Base-by-base conservation (phyloP, 768 basidiomycete genomes). In the Gymnopilus junonius region DNA sequence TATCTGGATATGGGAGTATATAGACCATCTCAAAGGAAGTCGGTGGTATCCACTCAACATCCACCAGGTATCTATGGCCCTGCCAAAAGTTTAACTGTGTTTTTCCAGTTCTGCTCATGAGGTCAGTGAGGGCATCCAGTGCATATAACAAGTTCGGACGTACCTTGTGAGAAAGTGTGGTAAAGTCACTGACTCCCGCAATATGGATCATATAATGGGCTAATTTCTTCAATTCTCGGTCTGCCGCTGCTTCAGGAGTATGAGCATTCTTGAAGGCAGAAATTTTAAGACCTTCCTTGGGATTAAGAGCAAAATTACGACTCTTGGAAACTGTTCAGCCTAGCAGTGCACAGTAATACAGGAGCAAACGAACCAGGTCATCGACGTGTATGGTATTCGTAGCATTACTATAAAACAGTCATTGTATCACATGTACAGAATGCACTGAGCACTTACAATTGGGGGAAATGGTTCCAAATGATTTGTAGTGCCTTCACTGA, bases 301-400 rank as follows among this genome's bases (percentile, higher is more conserved):
- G 92, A 70, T 97, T 95, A 62, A 95, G 79, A 3, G 94, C 94
- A 75, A 95, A 95, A 71, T 95, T 95, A 15, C 93, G 86, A 61
- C 88, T 86, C 85, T 91, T 64, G 8, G 29, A 54, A 39, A 59
- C 10, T 17, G 46, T 35, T 46, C 45, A 51, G 43, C 58, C 35
- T 67, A 51, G 11, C 65, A 46, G 17, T 8, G 48, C 17, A 39
- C 45, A 23, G 32, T 27, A 15, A 55, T 51, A 27, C 42, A n/a
- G 21, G 58, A 46, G 55, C 48, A 56, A 34, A 29, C 2, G 12
- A 64, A 89, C 88, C 50, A 97, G 81, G 73, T 95, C 94, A 72
- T 97, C 95, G 27, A 97, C 83, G 68, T 96, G 94, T 40, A 97
- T 88, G 0, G 94, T 95, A 72, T 95, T 92, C 51, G 75, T 80